Percentiles rank a stretch among this genome's conserved stretches.
Evolutionary conservation across 176 grass and related monocot genomes (phyloP).

Genomic region (Zea mays): Zm-B73-REFERENCE-NAM-5.0 NC_050102.1:7800001-7800500

Average conservation of each 20-base stretch:
- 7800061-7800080: too few species aligned
- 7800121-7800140: neutral
- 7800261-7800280: neutral
- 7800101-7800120: too few species aligned
- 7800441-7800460: slow-evolving; percentile 17
- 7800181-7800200: slow-evolving; percentile 79
- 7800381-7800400: slow-evolving; percentile 21
- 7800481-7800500: slow-evolving; percentile 38
- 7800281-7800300: neutral
- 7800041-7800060: too few species aligned
- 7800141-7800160: neutral
- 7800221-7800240: slow-evolving; percentile 98
- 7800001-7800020: too few species aligned
- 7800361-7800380: slow-evolving; percentile 21
- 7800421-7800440: slow-evolving; percentile 38
- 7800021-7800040: too few species aligned
- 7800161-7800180: slow-evolving; percentile 35
- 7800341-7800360: neutral
- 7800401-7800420: slow-evolving; percentile 68
- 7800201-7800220: slow-evolving; percentile 84
- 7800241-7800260: slow-evolving; percentile 60
- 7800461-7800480: neutral
- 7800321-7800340: neutral
- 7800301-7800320: neutral
- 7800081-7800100: too few species aligned